These are phyloP conservation scores for Exophiala phaeomuriformis DNA, from an alignment of 2,329 filamentous ascomycete species.

Conservation along the genomic window DNA sequence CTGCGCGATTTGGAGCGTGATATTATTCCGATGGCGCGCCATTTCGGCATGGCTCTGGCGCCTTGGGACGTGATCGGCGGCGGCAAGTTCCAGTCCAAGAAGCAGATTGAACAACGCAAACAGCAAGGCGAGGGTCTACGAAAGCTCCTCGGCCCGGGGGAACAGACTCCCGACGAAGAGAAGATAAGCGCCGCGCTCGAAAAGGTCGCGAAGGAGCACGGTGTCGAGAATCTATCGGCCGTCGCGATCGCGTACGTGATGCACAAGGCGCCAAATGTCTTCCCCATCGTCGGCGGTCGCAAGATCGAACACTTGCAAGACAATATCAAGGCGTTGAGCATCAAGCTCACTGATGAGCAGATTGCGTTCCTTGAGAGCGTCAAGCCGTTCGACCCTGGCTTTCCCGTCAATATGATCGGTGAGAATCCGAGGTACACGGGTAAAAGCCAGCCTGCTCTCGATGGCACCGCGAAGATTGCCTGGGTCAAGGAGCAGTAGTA, in stretches of 20 bases:
- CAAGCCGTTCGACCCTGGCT: slow-evolving; percentile 50
- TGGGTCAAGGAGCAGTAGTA: slow-evolving; percentile 2
- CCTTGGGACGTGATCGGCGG: slow-evolving; percentile 55
- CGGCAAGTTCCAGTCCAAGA: slow-evolving; percentile 45
- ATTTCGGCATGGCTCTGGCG: slow-evolving; percentile 42
- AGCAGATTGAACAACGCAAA: slow-evolving; percentile 41
- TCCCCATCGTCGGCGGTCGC: slow-evolving; percentile 64
- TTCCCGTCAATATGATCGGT: slow-evolving; percentile 35
- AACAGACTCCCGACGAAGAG: slow-evolving; percentile 15
- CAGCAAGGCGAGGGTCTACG: slow-evolving; percentile 26
- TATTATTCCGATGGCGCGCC: slow-evolving; percentile 36
- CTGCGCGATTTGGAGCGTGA: slow-evolving; percentile 37
- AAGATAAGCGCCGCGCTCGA: slow-evolving; percentile 24
- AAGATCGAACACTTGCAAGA: slow-evolving; percentile 62
- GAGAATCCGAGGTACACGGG: background rate
- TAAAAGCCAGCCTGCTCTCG: background rate
- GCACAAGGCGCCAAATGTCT: slow-evolving; percentile 64
- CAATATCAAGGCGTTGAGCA: slow-evolving; percentile 60
- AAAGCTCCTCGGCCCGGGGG: slow-evolving; percentile 38
- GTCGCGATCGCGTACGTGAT: slow-evolving; percentile 67
- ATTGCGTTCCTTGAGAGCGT: slow-evolving; percentile 49
- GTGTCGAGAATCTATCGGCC: slow-evolving; percentile 50
- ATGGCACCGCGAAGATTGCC: slow-evolving; percentile 6
- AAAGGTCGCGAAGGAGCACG: slow-evolving; percentile 39
- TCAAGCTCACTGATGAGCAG: slow-evolving; percentile 47